Base-by-base conservation (phyloP, 495 filamentous ascomycete species). In the Cercophora scortea region DNA sequence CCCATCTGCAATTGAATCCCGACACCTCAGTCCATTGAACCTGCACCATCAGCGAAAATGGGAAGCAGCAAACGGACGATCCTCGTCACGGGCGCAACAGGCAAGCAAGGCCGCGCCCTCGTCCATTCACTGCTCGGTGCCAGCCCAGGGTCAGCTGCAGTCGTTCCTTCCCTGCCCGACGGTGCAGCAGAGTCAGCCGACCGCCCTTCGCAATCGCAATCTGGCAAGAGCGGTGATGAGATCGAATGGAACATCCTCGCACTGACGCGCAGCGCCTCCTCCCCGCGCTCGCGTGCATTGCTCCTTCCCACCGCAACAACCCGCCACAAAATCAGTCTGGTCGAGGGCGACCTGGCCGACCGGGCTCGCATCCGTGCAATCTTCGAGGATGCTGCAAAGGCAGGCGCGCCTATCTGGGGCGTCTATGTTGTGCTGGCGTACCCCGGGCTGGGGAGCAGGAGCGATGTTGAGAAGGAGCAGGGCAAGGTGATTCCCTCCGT, bases 21-120 rank as follows among this genome's bases (percentile, higher is more conserved):
- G 25, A 25, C 25, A 25, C 25, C 25, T 25, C 25, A 25, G 2
- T 25, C 25, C 25, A 25, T 5, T 5, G 25, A 25, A 2, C 25
- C 25, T 2, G 25, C n/a, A n/a, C 25, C 25, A 25, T 25, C 25
- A 25, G 5, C 2, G 5, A 25, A 2, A 25, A 25, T 25, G 25
- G 25, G 5, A 25, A 25, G 2, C 2, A 25, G 5, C 25, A 2
- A 47, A 25, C 11, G 58, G 33, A 64, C 43, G 5, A 51, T 72
- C 32, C 52, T 74, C 16, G 61, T 74, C 6, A 62, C 63, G 4
- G 71, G 70, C 39, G 65, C 70, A 8, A 74, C 71, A 1, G 71
- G 71, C 15, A 72, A 70, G 34, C 70, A 72, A 49, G 72, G 70
- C 36, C 53, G 61, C 12, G 65, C 62, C 0, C 51, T 71, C 11